Evolutionary conservation across 2,329 filamentous ascomycete species (phyloP).

Genomic region (Trichoderma sp.): DNA sequence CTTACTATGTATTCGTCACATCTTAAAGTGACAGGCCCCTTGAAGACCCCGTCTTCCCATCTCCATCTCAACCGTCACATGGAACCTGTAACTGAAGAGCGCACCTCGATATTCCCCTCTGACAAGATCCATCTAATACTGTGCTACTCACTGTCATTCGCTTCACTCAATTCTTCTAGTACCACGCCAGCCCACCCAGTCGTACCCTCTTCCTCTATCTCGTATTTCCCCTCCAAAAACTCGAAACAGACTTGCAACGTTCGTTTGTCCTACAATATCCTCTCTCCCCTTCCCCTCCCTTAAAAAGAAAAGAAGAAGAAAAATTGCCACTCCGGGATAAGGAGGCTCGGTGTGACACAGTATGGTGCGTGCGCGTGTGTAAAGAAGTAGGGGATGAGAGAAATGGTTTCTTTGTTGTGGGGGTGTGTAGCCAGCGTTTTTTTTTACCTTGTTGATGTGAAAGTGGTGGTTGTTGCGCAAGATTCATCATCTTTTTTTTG

Average conservation of each 20-base stretch:
- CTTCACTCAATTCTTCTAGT: neutral
- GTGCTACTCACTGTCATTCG: neutral
- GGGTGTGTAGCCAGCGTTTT: too few relatives aligned
- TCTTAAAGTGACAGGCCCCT: neutral
- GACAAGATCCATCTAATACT: neutral
- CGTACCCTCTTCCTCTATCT: neutral
- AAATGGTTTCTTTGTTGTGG: neutral
- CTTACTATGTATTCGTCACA: neutral
- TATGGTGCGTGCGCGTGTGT: too few relatives aligned
- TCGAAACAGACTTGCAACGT: constrained; percentile 28
- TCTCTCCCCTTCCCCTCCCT: too few relatives aligned
- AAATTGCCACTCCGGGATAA: neutral
- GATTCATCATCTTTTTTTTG: neutral
- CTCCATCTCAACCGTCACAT: neutral
- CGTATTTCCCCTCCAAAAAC: constrained; percentile 9
- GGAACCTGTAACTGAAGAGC: neutral
- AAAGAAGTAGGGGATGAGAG: neutral
- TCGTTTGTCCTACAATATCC: constrained; percentile 12
- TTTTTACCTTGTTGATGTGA: neutral
- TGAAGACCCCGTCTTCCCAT: too few relatives aligned
- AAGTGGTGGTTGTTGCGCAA: neutral
- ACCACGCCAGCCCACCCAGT: neutral
- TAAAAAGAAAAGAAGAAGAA: neutral
- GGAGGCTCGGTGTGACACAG: neutral
- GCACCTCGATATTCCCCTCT: neutral